Conservation (phyloP, 306 rosid genomes). For the Cucurbita maxima region DNA sequence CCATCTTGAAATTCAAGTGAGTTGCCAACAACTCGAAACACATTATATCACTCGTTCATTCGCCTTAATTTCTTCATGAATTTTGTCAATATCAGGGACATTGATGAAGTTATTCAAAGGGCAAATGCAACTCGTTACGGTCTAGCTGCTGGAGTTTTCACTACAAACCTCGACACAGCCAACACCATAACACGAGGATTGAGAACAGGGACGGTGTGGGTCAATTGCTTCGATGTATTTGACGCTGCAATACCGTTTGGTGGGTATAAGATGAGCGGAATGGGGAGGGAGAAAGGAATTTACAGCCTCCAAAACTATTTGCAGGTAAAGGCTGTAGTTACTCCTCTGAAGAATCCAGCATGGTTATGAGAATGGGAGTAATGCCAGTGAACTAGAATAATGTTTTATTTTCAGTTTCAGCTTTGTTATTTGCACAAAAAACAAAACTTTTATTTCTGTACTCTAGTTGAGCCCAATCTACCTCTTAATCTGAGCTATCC, state of each 20-base stretch:
- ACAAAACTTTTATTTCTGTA: not conserved
- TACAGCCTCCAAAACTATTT: constrained; percentile 72
- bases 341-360: constrained; percentile 59
- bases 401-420: not conserved
- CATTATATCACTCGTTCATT: not conserved
- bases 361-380: constrained; percentile 35
- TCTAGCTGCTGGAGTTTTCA: constrained; percentile 83
- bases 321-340: constrained; percentile 77
- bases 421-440: not conserved
- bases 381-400: not conserved
- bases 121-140: constrained; percentile 57
- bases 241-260: constrained; percentile 96
- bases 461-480: not conserved
- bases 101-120: constrained; percentile 48
- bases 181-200: constrained; percentile 63
- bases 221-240: constrained; percentile 80
- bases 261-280: constrained; percentile 91
- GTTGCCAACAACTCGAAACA: constrained; percentile 9
- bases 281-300: constrained; percentile 77
- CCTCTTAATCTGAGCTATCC: not conserved
- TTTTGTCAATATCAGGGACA: constrained; percentile 30
- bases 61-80: not conserved
- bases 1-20: constrained; percentile 83
- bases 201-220: constrained; percentile 72
- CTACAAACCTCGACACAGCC: constrained; percentile 39